These are phyloP conservation scores for Trametes villosa DNA, from an alignment of 768 basidiomycete genomes.

Conservation along the genomic window DNA sequence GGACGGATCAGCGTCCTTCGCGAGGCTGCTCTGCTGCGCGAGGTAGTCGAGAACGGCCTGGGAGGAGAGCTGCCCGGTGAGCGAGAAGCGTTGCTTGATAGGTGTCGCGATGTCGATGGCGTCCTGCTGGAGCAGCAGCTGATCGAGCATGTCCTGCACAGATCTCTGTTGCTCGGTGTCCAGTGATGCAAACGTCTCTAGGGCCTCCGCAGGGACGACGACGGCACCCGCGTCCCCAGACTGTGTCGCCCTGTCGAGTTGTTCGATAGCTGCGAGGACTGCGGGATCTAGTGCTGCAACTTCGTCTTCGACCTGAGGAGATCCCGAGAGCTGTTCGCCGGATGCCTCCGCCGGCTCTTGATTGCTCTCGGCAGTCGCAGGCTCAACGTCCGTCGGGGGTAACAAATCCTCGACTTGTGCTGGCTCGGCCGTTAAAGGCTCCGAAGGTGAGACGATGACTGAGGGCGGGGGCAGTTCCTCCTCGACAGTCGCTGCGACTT, in stretches of 20 bases:
- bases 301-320: background rate
- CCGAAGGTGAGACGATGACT: constrained; percentile 3
- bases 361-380: background rate
- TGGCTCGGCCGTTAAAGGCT: background rate
- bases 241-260: constrained; percentile 17
- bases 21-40: constrained; percentile 15
- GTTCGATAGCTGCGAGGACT: constrained; percentile 17
- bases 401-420: too few species aligned
- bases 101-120: constrained; percentile 21
- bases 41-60: constrained; percentile 16
- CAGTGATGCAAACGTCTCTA: constrained; percentile 1
- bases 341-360: background rate
- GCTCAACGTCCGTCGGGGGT: background rate
- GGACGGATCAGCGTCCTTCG: constrained; percentile 7
- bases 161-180: constrained; percentile 14
- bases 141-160: constrained; percentile 23
- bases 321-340: background rate
- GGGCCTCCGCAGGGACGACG: constrained; percentile 6
- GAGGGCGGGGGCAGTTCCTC: background rate
- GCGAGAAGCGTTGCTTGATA: constrained; percentile 23
- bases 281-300: constrained; percentile 9
- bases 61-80: constrained; percentile 15
- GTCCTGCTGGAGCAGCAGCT: constrained; percentile 18
- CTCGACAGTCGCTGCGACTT: background rate
- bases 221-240: constrained; percentile 16